Evolutionary conservation across 805 yeast genomes (phyloP).

Genomic region (Huiozyma sinensis): DNA sequence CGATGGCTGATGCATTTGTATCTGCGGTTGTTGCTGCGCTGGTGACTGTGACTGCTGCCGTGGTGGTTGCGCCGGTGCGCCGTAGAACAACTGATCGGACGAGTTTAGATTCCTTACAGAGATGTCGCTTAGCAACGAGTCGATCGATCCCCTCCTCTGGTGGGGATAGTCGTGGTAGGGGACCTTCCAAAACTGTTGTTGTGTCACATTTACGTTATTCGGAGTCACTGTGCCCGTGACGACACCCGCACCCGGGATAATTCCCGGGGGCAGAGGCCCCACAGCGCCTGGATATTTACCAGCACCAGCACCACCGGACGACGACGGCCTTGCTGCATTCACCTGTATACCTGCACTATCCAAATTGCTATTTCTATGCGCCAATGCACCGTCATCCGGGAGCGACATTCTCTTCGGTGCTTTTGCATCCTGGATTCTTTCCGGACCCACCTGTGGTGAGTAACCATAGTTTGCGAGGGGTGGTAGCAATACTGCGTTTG

Average conservation of each 20-base stretch:
- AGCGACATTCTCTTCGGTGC: background rate
- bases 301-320: background rate
- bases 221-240: background rate
- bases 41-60: conserved; percentile 1
- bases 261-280: background rate
- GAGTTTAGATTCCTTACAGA: conserved; percentile 15
- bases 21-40: background rate
- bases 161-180: conserved; percentile 27
- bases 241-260: background rate
- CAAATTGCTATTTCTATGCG: too few species aligned
- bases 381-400: background rate
- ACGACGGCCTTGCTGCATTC: background rate
- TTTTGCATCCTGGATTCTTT: background rate
- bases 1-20: background rate
- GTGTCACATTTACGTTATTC: conserved; percentile 6
- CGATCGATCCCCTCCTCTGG: conserved; percentile 25
- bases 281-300: background rate
- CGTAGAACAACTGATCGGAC: conserved; percentile 14
- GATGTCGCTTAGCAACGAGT: conserved; percentile 22
- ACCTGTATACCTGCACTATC: background rate
- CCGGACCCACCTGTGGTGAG: conserved; percentile 4
- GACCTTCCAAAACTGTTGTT: conserved; percentile 29
- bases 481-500: conserved; percentile 19
- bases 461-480: conserved; percentile 23
- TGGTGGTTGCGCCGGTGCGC: conserved; percentile 4